phyloP scores from a whole-genome alignment of 768 basidiomycete genomes.

The Zangia roseola region DNA sequence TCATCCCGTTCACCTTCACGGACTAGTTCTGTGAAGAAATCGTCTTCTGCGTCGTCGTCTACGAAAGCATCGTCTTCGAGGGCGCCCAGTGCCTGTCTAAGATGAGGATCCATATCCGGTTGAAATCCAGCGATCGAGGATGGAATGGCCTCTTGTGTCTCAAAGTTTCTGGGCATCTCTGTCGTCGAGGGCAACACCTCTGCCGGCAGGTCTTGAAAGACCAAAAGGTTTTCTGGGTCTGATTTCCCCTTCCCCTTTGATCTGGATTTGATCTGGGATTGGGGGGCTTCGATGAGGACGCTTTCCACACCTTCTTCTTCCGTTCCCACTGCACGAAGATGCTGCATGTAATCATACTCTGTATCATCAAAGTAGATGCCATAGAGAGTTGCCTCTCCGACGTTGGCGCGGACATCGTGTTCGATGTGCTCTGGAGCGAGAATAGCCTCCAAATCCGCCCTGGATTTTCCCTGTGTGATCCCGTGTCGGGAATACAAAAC shows the following conservation, averaged over 20 bases:
- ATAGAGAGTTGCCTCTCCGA: constrained; percentile 87
- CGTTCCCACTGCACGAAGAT: constrained; percentile 75
- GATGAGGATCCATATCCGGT: constrained; percentile 95
- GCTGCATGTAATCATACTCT: constrained; percentile 98
- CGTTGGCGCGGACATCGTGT: constrained; percentile 49
- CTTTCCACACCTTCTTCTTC: constrained; percentile 82
- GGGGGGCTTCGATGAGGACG: constrained; percentile 75
- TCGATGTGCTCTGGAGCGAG: constrained; percentile 49
- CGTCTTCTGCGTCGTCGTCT: constrained; percentile 68
- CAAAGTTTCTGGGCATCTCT: constrained; percentile 74
- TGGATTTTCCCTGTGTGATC: constrained; percentile 67
- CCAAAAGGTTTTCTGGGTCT: constrained; percentile 37
- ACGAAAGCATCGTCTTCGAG: constrained; percentile 96
- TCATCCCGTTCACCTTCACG: constrained; percentile 63
- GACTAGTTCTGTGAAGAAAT: constrained; percentile 75
- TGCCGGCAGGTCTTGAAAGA: constrained; percentile 60
- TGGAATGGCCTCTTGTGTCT: constrained; percentile 76
- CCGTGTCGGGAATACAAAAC: not conserved
- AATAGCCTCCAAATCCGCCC: constrained; percentile 71
- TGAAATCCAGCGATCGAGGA: constrained; percentile 84
- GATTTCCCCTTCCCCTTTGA: constrained; percentile 36
- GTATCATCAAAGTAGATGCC: constrained; percentile 95
- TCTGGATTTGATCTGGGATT: constrained; percentile 35
- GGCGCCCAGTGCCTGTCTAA: constrained; percentile 90
- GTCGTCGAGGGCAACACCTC: constrained; percentile 69